Percentiles rank a stretch among this genome's conserved stretches.
Conservation (phyloP, 2,329 filamentous ascomycete genomes). For the Alternaria brassicicola region DNA sequence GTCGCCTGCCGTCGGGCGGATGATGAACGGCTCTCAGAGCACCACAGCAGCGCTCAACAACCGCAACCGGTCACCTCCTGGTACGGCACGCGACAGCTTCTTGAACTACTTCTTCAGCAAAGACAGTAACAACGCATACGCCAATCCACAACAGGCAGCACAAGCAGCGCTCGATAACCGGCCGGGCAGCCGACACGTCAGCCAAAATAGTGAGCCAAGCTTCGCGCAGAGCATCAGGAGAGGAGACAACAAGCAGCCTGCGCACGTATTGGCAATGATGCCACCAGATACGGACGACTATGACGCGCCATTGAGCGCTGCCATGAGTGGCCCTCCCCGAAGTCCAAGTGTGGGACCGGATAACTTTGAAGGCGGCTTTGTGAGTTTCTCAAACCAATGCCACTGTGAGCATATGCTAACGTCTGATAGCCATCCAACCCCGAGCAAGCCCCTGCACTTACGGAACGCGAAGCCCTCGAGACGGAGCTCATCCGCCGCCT, state of each 20-base stretch:
- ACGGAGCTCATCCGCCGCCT: slow-evolving; percentile 95
- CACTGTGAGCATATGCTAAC: slow-evolving; percentile 23
- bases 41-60: slow-evolving; percentile 70
- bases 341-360: slow-evolving; percentile 10
- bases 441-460: slow-evolving; percentile 80
- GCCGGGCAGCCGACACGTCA: slow-evolving; percentile 69
- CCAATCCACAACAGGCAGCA: slow-evolving; percentile 49
- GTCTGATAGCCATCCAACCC: slow-evolving; percentile 45
- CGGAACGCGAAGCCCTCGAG: slow-evolving; percentile 94
- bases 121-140: slow-evolving; percentile 67
- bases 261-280: slow-evolving; percentile 51
- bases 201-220: slow-evolving; percentile 77
- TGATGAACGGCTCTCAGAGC: slow-evolving; percentile 63
- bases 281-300: slow-evolving; percentile 52
- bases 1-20: slow-evolving; percentile 74
- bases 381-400: slow-evolving; percentile 53
- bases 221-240: slow-evolving; percentile 83
- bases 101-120: slow-evolving; percentile 99
- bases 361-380: slow-evolving; percentile 61
- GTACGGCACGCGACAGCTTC: slow-evolving; percentile 82
- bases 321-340: slow-evolving; percentile 22
- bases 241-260: slow-evolving; percentile 62
- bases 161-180: slow-evolving; percentile 48
- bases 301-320: slow-evolving; percentile 42
- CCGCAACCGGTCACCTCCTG: slow-evolving; percentile 65